Evolutionary conservation across 1,139 yeast genomes (phyloP).

Genomic region (Kurtzmaniella quercitrusa): DNA sequence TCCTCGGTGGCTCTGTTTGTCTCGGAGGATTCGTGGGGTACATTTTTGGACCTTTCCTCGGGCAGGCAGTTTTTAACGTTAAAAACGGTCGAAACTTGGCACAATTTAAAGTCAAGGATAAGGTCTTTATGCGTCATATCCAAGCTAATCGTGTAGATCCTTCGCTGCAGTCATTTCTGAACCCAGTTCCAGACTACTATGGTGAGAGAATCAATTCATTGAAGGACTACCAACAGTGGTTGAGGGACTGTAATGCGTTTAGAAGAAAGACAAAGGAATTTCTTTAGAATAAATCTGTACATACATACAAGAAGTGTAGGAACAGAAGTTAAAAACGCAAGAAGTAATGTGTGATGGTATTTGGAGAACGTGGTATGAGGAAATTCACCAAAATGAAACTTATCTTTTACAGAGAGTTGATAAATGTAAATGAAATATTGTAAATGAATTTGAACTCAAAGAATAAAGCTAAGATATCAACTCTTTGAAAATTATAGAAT

Average conservation of each 20-base stretch:
- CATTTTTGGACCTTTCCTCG: constrained; percentile 79
- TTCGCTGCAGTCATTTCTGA: constrained; percentile 83
- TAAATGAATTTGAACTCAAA: too few relatives aligned
- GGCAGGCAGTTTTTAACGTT: constrained; percentile 62
- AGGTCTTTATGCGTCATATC: constrained; percentile 68
- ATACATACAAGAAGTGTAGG: not conserved
- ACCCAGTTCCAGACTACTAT: constrained; percentile 96
- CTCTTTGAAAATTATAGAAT: too few relatives aligned
- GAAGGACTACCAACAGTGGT: constrained; percentile 89
- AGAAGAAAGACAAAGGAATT: constrained; percentile 82
- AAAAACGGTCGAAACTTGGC: constrained; percentile 44
- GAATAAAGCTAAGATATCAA: too few relatives aligned
- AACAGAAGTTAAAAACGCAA: not conserved
- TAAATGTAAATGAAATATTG: too few relatives aligned
- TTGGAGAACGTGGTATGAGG: not conserved
- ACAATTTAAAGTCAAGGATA: constrained; percentile 59
- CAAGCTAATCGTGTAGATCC: constrained; percentile 86
- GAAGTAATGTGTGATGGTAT: not conserved
- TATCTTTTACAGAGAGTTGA: too few relatives aligned
- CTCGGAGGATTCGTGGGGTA: constrained; percentile 77
- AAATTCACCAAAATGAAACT: too few relatives aligned
- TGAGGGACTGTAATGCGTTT: constrained; percentile 90
- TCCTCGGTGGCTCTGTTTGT: constrained; percentile 62
- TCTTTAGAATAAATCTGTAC: constrained; percentile 6
- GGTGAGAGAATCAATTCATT: constrained; percentile 92